Evolutionary conservation across 164 flowering plant genomes (phyloP), one percentile per base, ranked within the genome.

Genomic region (Paratinospora sagittata): DNA sequence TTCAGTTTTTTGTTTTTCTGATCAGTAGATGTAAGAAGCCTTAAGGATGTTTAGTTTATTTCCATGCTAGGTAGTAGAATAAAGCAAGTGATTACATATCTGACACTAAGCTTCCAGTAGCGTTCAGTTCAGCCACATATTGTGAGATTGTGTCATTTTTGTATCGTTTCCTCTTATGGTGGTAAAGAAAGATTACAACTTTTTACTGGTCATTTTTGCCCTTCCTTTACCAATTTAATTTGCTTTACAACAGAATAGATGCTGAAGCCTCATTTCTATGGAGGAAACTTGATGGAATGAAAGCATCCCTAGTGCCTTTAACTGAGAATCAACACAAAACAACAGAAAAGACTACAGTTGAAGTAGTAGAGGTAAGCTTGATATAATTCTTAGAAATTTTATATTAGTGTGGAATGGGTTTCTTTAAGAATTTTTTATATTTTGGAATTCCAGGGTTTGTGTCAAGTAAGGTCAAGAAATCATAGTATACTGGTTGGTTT

Each of bases 171-270:
- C n/a, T 69, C 41, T 27, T 45, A 45, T 43, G 49, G 26, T 17
- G 58, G 12, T 1, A 43, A 67, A 43, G 34, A n/a, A 7, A 12
- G 30, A 33, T 27, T 69, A 69, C 13, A 3, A 60, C n/a, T 21
- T 16, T 12, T 12, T 63, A 67, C 6, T 47, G 52, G 17, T 47
- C 52, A 49, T 27, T 70, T 62, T 11, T 65, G 9, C 27, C 67
- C 27, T 17, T 24, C 23, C 68, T 21, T 67, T 70, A 21, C 34
- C 17, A 58, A 60, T 62, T 63, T 36, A 43, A 63, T 63, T 5
- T 83, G 30, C 49, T 78, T 73, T 79, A 55, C 83, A 78, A 79
- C 97, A 95, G 98, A 81, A 83, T 95, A 84, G 93, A 95, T 79
- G 85, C 89, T 77, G 88, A 95, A 82, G 87, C 86, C 70, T 80